Evolutionary conservation across 179 eudicot species (phyloP).

Genomic region (Corrigiola litoralis): DNA sequence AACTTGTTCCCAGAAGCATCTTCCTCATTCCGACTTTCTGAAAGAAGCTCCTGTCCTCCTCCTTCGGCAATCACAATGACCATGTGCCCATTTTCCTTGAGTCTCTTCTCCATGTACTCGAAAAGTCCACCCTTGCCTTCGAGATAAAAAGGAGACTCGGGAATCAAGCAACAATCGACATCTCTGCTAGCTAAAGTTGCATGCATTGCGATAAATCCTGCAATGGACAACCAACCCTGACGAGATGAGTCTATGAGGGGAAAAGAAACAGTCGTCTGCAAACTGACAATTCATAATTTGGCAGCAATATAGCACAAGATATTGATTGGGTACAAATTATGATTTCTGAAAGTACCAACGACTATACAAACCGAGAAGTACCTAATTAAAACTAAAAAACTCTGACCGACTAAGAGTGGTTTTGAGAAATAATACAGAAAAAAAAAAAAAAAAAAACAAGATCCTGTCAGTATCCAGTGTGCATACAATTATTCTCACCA

Average conservation of each 20-base stretch:
- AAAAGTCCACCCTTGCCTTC: constrained; percentile 48
- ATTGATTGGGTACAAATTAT: too few species aligned
- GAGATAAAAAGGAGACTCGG: constrained; percentile 54
- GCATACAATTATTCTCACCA: too few species aligned
- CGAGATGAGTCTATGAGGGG: not conserved
- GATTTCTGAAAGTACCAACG: too few species aligned
- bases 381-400: too few species aligned
- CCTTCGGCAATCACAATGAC: constrained; percentile 51
- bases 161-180: constrained; percentile 58
- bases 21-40: constrained; percentile 30
- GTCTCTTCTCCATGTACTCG: constrained; percentile 40
- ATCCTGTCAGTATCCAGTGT: too few species aligned
- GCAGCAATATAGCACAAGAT: not conserved
- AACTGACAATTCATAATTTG: not conserved
- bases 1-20: constrained; percentile 53
- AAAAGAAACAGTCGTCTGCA: not conserved
- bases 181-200: constrained; percentile 46
- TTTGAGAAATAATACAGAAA: too few species aligned
- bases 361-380: too few species aligned
- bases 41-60: constrained; percentile 50
- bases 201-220: constrained; percentile 44
- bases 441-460: too few species aligned
- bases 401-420: too few species aligned
- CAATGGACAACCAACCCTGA: not conserved
- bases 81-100: constrained; percentile 45